A percentile compares a stretch with the other conserved stretches of the same genome.
phyloP scores from a whole-genome alignment of 306 rosid genomes.

The Elaeagnus macrophylla region DNA sequence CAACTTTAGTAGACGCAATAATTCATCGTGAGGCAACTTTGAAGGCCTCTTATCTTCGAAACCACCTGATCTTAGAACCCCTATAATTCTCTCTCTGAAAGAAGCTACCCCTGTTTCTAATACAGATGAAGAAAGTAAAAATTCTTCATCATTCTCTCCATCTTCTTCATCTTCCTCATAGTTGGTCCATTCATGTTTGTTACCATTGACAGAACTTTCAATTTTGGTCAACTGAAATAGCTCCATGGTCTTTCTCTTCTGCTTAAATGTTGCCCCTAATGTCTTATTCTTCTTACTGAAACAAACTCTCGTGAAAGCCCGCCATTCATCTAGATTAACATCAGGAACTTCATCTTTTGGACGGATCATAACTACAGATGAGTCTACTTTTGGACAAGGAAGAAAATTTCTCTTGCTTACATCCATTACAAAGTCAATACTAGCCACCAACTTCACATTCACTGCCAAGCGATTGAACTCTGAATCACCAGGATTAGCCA shows the following conservation, averaged over 20 bases:
- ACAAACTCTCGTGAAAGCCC: conserved; percentile 56
- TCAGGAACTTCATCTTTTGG: conserved; percentile 48
- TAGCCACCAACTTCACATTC: conserved; percentile 64
- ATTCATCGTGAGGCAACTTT: conserved; percentile 48
- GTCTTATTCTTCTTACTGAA: conserved; percentile 66
- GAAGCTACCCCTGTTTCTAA: conserved; percentile 14
- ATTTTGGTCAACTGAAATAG: conserved; percentile 16
- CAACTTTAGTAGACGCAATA: conserved; percentile 49
- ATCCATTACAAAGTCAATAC: conserved; percentile 65
- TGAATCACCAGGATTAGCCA: conserved; percentile 65
- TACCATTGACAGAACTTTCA: not conserved
- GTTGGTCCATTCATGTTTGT: not conserved
- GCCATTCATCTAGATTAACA: conserved; percentile 62
- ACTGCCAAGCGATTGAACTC: conserved; percentile 77
- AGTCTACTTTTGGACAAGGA: conserved; percentile 79
- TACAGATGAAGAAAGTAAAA: conserved; percentile 15
- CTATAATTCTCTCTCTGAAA: conserved; percentile 39
- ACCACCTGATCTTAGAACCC: conserved; percentile 44
- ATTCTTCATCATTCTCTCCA: conserved; percentile 10
- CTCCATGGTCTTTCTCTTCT: conserved; percentile 47
- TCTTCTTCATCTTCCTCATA: conserved; percentile 4
- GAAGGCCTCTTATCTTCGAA: conserved; percentile 69
- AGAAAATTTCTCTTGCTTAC: conserved; percentile 86
- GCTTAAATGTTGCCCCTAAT: conserved; percentile 67
- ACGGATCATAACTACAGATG: conserved; percentile 68